phyloP scores from a whole-genome alignment of 177 flowering plant species.

The Vitis hybrid region DNA sequence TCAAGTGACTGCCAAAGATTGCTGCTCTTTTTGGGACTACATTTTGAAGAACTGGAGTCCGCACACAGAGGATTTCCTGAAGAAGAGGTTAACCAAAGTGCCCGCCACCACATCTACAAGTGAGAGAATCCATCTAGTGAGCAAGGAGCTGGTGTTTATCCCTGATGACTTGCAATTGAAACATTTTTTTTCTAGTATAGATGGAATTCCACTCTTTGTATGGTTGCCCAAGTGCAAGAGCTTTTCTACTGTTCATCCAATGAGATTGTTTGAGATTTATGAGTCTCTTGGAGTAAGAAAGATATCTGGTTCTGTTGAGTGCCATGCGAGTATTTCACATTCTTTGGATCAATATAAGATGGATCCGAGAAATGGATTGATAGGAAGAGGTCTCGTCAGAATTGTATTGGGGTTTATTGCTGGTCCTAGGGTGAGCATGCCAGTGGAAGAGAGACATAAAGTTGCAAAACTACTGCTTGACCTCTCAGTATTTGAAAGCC shows the following conservation, averaged over 20 bases:
- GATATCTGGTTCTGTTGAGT: constrained; percentile 1
- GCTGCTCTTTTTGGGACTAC: constrained; percentile 5
- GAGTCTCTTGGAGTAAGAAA: constrained; percentile 5
- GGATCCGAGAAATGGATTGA: neutral
- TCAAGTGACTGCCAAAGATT: constrained; percentile 7
- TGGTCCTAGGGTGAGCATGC: neutral
- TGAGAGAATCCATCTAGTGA: neutral
- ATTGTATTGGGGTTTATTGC: constrained; percentile 9
- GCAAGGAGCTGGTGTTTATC: neutral
- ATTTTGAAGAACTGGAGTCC: constrained; percentile 2
- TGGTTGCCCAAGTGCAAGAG: neutral
- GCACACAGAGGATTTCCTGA: neutral
- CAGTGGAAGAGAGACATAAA: constrained; percentile 5
- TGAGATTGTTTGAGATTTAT: constrained; percentile 1
- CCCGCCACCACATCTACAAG: neutral
- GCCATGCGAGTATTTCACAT: neutral
- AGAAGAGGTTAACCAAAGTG: neutral
- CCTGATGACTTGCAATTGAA: constrained; percentile 15
- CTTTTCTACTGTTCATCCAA: neutral
- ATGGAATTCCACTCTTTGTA: constrained; percentile 4
- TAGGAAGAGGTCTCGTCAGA: constrained; percentile 9
- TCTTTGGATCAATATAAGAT: neutral
- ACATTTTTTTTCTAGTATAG: neutral
- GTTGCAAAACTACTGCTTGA: neutral
- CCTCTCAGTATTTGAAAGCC: constrained; percentile 2